Base-by-base conservation (phyloP, 106 monocot genomes). In the Chionographis japonica region DNA sequence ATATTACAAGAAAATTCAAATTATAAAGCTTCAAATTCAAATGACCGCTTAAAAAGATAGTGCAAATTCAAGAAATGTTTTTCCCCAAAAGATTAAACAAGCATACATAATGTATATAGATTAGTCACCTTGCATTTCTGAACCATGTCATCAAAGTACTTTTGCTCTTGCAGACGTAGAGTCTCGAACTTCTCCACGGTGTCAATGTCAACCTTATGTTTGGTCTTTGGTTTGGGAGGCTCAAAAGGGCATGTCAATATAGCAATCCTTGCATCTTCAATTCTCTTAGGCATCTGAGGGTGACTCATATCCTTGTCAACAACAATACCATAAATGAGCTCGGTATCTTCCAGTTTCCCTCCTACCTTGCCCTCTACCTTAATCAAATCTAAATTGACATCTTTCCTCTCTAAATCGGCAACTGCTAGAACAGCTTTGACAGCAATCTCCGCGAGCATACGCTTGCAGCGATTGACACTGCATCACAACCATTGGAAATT, bases 251-350 rank as follows among this genome's bases (percentile, higher is more conserved):
- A 97, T 38, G 95, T 97, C 52, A 97, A 63, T 36, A 97, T 97
- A 60, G 95, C 95, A 81, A 97, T 92, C 55, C 92, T 97, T 19
- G 88, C 92, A 87, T 97, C 75, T 69, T 97, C 86, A 73, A 97
- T 97, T 66, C 68, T 69, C 66, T 92, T 97, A 49, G 95, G 92
- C 95, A 92, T 91, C 75, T 97, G 95, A 14, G 95, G 92, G 67
- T 97, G 95, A 71, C 95, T 97, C 95, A 97, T 97, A 72, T 92
- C 95, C 75, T 97, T 97, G 76, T 97, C 95, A 15, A 97, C 89
- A 55, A 92, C 27, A 18, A 97, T 97, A 58, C 95, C 95, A 76
- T 86, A 76, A 14, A 97, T 60, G 13, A 97, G 74, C 75, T 97
- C 88, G 8, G 92, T 92, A 50, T 97, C 95, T 83, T 97, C 95